phyloP scores from a whole-genome alignment of 805 yeast species.

The Hemisphaericaspora nanyangensis region DNA sequence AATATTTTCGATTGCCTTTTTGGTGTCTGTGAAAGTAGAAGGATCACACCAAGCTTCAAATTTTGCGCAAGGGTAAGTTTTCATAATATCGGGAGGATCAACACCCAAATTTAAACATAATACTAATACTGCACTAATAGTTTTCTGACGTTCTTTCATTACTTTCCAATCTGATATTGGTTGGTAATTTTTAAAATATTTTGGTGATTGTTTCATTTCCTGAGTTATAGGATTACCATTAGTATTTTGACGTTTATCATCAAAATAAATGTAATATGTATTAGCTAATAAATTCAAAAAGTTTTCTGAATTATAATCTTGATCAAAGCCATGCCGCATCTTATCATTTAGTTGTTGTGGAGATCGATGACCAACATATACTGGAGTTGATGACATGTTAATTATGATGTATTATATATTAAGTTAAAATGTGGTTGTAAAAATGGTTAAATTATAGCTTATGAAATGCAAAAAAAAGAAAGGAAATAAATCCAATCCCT shows the following conservation, averaged over 20 bases:
- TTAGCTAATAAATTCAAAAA: slow-evolving; percentile 55
- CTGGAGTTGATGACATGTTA: not conserved
- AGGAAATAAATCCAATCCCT: too few relatives aligned
- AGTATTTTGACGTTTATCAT: slow-evolving; percentile 87
- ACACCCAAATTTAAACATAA: slow-evolving; percentile 90
- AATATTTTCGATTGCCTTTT: slow-evolving; percentile 85
- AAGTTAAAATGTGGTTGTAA: too few relatives aligned
- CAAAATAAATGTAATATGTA: slow-evolving; percentile 79
- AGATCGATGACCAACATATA: not conserved
- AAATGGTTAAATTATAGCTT: too few relatives aligned
- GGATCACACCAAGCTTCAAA: slow-evolving; percentile 95
- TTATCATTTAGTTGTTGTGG: slow-evolving; percentile 44
- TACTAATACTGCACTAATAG: slow-evolving; percentile 89
- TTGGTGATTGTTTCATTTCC: slow-evolving; percentile 45
- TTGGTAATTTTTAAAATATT: slow-evolving; percentile 48
- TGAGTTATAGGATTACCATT: slow-evolving; percentile 75
- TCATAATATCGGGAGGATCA: slow-evolving; percentile 93
- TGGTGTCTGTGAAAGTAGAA: slow-evolving; percentile 70
- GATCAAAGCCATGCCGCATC: slow-evolving; percentile 64
- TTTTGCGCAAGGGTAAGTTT: slow-evolving; percentile 90
- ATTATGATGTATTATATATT: too few relatives aligned
- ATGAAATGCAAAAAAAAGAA: too few relatives aligned
- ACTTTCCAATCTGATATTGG: slow-evolving; percentile 88
- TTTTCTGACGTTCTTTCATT: slow-evolving; percentile 85
- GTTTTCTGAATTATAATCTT: slow-evolving; percentile 55